Percentiles rank a stretch among this genome's conserved stretches.
phyloP scores from a whole-genome alignment of 1,139 yeast species.

The Hyphopichia buzzinii region DNA sequence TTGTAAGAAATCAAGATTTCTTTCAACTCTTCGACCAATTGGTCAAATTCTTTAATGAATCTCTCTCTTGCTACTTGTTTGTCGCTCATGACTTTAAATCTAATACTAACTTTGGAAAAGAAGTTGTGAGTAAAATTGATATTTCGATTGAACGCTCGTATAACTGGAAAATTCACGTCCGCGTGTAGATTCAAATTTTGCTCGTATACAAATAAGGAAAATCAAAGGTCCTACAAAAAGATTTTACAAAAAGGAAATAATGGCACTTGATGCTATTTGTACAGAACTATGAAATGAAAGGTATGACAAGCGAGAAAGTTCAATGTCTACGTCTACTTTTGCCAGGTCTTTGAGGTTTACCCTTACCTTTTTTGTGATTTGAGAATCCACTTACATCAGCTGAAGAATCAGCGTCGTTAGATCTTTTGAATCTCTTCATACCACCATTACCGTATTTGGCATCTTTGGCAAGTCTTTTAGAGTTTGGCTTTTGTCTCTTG shows the following conservation, averaged over 20 bases:
- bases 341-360: constrained; percentile 63
- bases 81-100: no score
- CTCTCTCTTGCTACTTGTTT: constrained; percentile 50
- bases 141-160: no score
- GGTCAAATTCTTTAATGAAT: constrained; percentile 75
- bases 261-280: no score
- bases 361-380: constrained; percentile 41
- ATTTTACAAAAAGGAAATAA: no score
- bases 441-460: constrained; percentile 68
- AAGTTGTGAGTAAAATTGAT: no score
- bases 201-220: no score
- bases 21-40: constrained; percentile 72
- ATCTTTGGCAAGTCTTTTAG: constrained; percentile 66
- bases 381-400: constrained; percentile 68
- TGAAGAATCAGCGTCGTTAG: constrained; percentile 73
- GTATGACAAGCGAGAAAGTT: neutral
- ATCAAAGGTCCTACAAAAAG: no score
- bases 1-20: constrained; percentile 64
- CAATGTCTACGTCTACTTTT: constrained; percentile 56
- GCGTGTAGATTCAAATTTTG: no score
- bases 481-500: constrained; percentile 55
- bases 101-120: no score
- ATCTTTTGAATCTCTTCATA: constrained; percentile 68
- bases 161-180: no score
- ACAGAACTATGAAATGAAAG: neutral